phyloP scores from a whole-genome alignment of 345 rosid species.

The Hibiscus tridactylites region DNA sequence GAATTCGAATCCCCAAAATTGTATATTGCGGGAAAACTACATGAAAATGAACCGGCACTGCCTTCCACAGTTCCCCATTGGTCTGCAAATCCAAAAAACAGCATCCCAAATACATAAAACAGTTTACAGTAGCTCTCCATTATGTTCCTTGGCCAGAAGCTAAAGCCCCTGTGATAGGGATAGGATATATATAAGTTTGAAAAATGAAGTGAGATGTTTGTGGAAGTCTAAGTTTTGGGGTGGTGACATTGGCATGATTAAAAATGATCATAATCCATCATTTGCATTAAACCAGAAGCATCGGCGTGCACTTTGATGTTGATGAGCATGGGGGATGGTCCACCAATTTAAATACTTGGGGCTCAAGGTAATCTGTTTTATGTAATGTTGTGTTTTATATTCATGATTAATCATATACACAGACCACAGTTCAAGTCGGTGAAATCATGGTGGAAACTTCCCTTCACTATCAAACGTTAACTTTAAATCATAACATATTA shows the following conservation, averaged over 20 bases:
- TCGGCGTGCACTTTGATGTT: too few species aligned
- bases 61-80: not conserved
- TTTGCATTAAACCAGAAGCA: slow-evolving; percentile 3
- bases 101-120: slow-evolving; percentile 7
- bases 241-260: not conserved
- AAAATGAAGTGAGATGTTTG: not conserved
- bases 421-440: not conserved
- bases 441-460: not conserved
- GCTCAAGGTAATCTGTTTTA: not conserved
- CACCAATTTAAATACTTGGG: not conserved
- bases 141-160: slow-evolving; percentile 10
- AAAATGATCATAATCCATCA: not conserved
- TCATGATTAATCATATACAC: not conserved
- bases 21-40: slow-evolving; percentile 44
- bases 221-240: not conserved
- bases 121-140: slow-evolving; percentile 17
- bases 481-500: too few species aligned
- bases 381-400: not conserved
- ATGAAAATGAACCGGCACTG: not conserved
- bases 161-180: not conserved
- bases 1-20: slow-evolving; percentile 84
- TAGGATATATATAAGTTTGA: not conserved
- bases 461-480: too few species aligned
- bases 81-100: slow-evolving; percentile 17
- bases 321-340: too few species aligned